A percentile compares a stretch with the other conserved stretches of the same genome.
These are phyloP conservation scores for Tephrocybe rancida DNA, from an alignment of 768 basidiomycete species.

Conservation along the genomic window DNA sequence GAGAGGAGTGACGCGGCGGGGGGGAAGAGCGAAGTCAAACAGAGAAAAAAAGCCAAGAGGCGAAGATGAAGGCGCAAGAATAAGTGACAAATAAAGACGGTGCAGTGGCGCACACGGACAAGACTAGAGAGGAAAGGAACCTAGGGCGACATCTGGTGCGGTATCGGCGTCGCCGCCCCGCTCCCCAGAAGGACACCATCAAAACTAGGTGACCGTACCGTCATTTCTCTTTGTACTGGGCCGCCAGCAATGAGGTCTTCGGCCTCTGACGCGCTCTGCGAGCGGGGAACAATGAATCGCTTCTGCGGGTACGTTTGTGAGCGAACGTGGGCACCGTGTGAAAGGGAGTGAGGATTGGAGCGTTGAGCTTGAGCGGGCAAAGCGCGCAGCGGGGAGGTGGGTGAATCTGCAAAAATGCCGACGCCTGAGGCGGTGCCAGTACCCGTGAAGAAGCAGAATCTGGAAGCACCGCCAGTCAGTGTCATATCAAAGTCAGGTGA, in stretches of 20 bases:
- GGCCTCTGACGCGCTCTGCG: constrained; percentile 57
- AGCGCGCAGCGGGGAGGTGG: neutral
- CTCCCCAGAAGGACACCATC: constrained; percentile 13
- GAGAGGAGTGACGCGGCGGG: no score
- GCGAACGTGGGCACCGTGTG: neutral
- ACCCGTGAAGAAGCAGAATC: constrained; percentile 85
- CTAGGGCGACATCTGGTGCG: constrained; percentile 7
- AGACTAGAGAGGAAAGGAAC: neutral
- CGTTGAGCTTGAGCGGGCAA: neutral
- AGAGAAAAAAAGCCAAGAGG: neutral
- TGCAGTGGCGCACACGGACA: constrained; percentile 4
- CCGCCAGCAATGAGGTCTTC: constrained; percentile 41
- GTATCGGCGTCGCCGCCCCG: neutral
- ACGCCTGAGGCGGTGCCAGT: constrained; percentile 27
- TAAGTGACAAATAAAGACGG: neutral
- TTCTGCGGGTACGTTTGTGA: constrained; percentile 10
- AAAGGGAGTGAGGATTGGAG: neutral
- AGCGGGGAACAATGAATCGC: constrained; percentile 27
- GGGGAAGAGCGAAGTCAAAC: neutral
- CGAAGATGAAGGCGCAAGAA: neutral
- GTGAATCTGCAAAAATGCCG: constrained; percentile 1
- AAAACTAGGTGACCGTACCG: constrained; percentile 25
- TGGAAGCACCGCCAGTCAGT: constrained; percentile 28
- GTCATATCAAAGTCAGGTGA: neutral
- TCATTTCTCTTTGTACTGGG: neutral